Evolutionary conservation across 2,329 filamentous ascomycete genomes (phyloP).

Genomic region (Arachnopeziza araneosa): DNA sequence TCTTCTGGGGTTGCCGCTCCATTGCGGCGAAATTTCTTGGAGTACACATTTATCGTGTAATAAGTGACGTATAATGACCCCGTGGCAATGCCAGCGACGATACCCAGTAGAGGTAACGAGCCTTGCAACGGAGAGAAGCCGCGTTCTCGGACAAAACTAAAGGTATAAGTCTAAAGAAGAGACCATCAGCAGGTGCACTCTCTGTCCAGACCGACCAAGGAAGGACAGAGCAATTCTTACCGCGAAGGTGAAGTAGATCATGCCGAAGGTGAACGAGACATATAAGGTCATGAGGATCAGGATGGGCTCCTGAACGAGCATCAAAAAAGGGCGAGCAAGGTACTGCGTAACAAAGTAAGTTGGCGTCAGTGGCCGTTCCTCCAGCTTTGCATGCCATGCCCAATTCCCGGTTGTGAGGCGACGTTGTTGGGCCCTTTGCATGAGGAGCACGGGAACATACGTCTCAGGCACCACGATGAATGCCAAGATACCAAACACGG

Average conservation of each 20-base stretch:
- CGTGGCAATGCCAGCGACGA: conserved; percentile 34
- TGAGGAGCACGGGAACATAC: conserved; percentile 42
- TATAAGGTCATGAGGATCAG: conserved; percentile 28
- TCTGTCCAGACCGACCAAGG: conserved; percentile 35
- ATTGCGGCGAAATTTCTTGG: conserved; percentile 21
- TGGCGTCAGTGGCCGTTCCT: conserved; percentile 13
- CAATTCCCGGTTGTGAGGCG: conserved; percentile 30
- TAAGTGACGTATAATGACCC: conserved; percentile 23
- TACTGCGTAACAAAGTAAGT: conserved; percentile 17
- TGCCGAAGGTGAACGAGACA: conserved; percentile 11
- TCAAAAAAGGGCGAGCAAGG: conserved; percentile 7
- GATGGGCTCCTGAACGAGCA: conserved; percentile 8
- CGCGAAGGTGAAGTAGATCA: conserved; percentile 35
- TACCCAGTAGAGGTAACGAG: conserved; percentile 38
- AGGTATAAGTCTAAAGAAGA: no score
- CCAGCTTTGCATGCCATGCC: conserved; percentile 11
- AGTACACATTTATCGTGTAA: conserved; percentile 31
- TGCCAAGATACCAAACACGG: conserved; percentile 36
- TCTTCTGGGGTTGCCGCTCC: conserved; percentile 37
- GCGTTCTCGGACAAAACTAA: no score
- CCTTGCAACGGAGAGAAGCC: no score
- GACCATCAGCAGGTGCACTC: conserved; percentile 30
- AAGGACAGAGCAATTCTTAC: conserved; percentile 40
- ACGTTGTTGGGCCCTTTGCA: conserved; percentile 40
- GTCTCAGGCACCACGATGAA: conserved; percentile 45